Percentiles rank a stretch among this genome's conserved stretches.
Conservation (phyloP, 1,284 basidiomycete genomes). For the Meira miltonrushii region DNA sequence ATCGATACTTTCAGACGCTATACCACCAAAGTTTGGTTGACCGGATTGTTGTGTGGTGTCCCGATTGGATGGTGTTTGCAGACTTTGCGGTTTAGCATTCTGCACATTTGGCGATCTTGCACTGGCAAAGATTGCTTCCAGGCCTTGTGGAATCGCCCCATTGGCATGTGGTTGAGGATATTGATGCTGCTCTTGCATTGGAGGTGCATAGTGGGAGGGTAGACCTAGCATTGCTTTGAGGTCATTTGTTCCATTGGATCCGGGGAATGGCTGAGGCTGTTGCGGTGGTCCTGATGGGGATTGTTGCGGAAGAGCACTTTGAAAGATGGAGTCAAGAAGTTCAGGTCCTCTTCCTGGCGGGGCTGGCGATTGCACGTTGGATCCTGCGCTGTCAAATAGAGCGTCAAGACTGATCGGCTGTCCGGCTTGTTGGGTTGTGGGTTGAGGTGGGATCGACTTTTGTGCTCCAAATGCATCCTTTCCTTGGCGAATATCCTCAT, state of each 20-base stretch:
- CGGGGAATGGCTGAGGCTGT: no score
- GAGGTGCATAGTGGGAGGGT: constrained; percentile 52
- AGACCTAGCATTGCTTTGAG: constrained; percentile 22
- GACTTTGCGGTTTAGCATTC: not conserved
- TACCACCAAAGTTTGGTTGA: not conserved
- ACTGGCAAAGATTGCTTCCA: constrained; percentile 56
- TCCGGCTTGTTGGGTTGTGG: constrained; percentile 61
- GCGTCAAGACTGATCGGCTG: constrained; percentile 40
- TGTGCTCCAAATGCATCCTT: constrained; percentile 1
- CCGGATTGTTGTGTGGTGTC: not conserved
- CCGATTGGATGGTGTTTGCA: not conserved
- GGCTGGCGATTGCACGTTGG: constrained; percentile 21
- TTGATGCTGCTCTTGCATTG: not conserved
- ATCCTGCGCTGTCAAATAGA: constrained; percentile 28
- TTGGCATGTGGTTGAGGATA: constrained; percentile 51
- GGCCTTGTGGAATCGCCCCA: constrained; percentile 55
- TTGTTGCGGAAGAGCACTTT: constrained; percentile 15
- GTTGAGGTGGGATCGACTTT: constrained; percentile 2
- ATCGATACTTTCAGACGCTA: not conserved
- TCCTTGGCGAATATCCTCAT: constrained; percentile 9
- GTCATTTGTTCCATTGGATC: constrained; percentile 18
- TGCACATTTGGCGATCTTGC: constrained; percentile 28
- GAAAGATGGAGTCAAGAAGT: constrained; percentile 41
- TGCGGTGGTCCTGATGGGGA: not conserved
- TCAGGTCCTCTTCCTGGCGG: constrained; percentile 24